Evolutionary conservation across 352 stramenopile genomes (phyloP), one percentile per base, ranked within the genome.

Genomic region (Phytopythium cucurbitacearum): DNA sequence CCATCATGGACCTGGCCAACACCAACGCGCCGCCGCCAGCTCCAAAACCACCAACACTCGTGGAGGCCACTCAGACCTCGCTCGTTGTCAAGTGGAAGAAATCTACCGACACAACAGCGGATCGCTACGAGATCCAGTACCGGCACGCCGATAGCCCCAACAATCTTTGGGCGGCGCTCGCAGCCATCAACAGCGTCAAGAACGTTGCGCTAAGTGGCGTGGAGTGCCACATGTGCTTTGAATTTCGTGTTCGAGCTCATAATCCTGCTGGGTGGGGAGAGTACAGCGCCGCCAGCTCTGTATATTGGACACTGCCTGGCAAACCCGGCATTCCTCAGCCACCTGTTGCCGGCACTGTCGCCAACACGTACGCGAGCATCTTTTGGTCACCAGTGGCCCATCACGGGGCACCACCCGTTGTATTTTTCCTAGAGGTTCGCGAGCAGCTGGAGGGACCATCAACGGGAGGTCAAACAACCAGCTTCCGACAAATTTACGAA

Each of bases 91-190:
- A 66, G 21, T 92, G 80, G 80, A 88, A 82, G 43, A 76, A 75
- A 37, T 70, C 78, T 21, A 40, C 35, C 0, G 77, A 89, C 50
- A 77, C 76, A 46, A 91, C 81, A 0, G 74, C 84, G 2, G 82
- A 92, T 59, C 65, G 78, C 2, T 91, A 89, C 55, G 82, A 92
- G 50, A 51, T 90, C 15, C 82, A 92, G 52, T 91, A 76, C 50
- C 69, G 72, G 16, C 56, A 65, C 32, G 66, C 62, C 5, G 68
- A 90, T 34, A 83, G 70, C 43, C 46, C 52, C 12, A 71, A 80
- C 56, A 78, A 73, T 40, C 34, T 64, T 0, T 92, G 82, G 82
- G 48, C 57, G 1, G 67, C 63, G 0, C 67, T 93, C 1, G 56
- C 68, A 0, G 62, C 62, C 28, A 66, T 70, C 32, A 62, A 63